Percentiles rank a stretch among this genome's conserved stretches.
These are phyloP conservation scores for Ceratobasidium sp. DNA, from an alignment of 1,284 basidiomycete genomes.

Conservation along the genomic window DNA sequence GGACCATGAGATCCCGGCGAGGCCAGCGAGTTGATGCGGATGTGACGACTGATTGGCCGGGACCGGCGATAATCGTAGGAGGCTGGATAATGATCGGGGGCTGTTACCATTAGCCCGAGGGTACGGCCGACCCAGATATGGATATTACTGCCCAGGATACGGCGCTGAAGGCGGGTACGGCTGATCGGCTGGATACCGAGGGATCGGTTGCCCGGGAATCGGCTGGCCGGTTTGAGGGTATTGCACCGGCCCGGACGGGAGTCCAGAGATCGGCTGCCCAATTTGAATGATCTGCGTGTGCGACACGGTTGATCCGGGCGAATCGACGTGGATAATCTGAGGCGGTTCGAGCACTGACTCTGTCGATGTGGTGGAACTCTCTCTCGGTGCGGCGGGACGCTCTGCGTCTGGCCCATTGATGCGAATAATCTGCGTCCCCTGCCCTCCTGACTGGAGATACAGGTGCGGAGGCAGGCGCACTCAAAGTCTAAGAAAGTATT, in stretches of 20 bases:
- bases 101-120: slow-evolving; percentile 13
- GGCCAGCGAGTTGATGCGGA: neutral
- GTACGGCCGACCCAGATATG: slow-evolving; percentile 18
- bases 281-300: slow-evolving; percentile 36
- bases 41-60: slow-evolving; percentile 7
- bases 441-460: neutral
- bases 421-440: slow-evolving; percentile 19
- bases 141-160: slow-evolving; percentile 14
- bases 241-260: neutral
- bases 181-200: neutral
- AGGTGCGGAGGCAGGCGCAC: neutral
- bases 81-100: slow-evolving; percentile 41
- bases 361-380: neutral
- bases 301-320: neutral
- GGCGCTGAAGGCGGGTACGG: neutral
- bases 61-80: slow-evolving; percentile 19
- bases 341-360: neutral
- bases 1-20: slow-evolving; percentile 18
- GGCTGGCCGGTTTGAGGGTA: slow-evolving; percentile 1
- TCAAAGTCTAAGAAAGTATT: neutral
- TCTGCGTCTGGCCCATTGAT: neutral
- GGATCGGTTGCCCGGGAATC: neutral
- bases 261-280: neutral
- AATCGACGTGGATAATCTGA: slow-evolving; percentile 25
- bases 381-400: neutral